Percentiles rank a stretch among this genome's conserved stretches.
These are phyloP conservation scores for Curvularia lunata DNA, from an alignment of 2,329 filamentous ascomycete species.

Conservation along the genomic window DNA sequence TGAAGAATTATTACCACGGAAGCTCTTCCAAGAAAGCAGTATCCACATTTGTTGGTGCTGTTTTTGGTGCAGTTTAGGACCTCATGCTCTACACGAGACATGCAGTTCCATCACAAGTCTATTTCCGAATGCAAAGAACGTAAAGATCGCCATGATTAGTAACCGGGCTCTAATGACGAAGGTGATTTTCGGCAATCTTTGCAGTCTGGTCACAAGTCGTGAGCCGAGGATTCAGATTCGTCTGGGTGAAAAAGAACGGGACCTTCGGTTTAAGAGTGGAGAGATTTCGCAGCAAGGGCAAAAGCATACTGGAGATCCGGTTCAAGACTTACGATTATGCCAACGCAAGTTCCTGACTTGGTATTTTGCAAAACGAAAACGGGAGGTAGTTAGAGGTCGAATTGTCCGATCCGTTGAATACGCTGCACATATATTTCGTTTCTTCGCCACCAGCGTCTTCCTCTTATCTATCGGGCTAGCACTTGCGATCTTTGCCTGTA, in stretches of 20 bases:
- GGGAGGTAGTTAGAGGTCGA: constrained; percentile 2
- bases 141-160: constrained; percentile 1
- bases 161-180: constrained; percentile 4
- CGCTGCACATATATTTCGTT: constrained; percentile 4
- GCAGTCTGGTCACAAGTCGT: constrained; percentile 2
- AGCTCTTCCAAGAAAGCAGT: constrained; percentile 6
- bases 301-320: not conserved
- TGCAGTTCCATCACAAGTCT: constrained; percentile 2
- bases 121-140: constrained; percentile 3
- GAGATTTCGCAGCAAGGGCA: not conserved
- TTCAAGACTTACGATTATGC: not conserved
- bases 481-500: not conserved
- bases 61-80: constrained; percentile 16
- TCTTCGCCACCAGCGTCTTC: not conserved
- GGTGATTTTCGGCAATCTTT: constrained; percentile 5
- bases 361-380: constrained; percentile 8
- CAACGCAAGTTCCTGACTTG: constrained; percentile 5
- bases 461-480: not conserved
- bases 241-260: constrained; percentile 1
- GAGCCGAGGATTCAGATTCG: constrained; percentile 11
- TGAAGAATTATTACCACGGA: constrained; percentile 9
- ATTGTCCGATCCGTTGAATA: not conserved
- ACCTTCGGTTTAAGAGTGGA: not conserved
- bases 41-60: constrained; percentile 14
- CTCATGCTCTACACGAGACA: not conserved